Conservation (phyloP, 805 yeast species). For the Helenozyma baotianmanensis region DNA sequence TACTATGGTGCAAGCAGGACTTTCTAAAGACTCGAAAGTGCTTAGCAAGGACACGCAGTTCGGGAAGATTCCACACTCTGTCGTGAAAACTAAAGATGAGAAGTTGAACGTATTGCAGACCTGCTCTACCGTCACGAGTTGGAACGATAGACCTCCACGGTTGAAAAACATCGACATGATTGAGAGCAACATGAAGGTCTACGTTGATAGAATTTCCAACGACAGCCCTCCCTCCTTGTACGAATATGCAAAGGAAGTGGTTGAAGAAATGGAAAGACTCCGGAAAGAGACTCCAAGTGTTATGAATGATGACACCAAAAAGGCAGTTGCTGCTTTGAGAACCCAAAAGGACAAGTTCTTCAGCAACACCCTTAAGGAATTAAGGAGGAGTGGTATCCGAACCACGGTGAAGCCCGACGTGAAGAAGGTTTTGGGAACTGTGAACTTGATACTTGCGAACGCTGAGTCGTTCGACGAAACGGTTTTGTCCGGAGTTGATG, state of each 20-base stretch:
- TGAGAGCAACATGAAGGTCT: constrained; percentile 51
- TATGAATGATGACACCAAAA: constrained; percentile 70
- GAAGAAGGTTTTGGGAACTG: constrained; percentile 55
- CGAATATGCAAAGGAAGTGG: constrained; percentile 51
- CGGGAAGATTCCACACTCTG: constrained; percentile 1
- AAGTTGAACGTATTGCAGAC: constrained; percentile 11
- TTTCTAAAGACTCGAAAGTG: constrained; percentile 19
- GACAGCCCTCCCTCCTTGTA: constrained; percentile 46
- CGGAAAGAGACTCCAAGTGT: constrained; percentile 73
- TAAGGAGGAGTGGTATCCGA: constrained; percentile 73
- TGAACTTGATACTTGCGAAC: constrained; percentile 57
- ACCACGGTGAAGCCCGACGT: constrained; percentile 61
- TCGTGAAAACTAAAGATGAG: constrained; percentile 6
- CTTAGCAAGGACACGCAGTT: neutral
- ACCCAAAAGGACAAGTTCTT: constrained; percentile 76
- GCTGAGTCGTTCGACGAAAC: constrained; percentile 41
- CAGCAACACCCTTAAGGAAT: constrained; percentile 70
- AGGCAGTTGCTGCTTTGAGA: constrained; percentile 58
- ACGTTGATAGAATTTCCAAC: constrained; percentile 29
- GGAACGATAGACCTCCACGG: constrained; percentile 55
- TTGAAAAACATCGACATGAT: constrained; percentile 49
- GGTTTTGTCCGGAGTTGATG: constrained; percentile 39
- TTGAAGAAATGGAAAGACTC: constrained; percentile 56
- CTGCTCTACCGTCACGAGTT: constrained; percentile 36
- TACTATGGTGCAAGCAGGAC: constrained; percentile 56